Conservation (phyloP, 2,329 filamentous ascomycete genomes). For the Diaporthe batatas region DNA sequence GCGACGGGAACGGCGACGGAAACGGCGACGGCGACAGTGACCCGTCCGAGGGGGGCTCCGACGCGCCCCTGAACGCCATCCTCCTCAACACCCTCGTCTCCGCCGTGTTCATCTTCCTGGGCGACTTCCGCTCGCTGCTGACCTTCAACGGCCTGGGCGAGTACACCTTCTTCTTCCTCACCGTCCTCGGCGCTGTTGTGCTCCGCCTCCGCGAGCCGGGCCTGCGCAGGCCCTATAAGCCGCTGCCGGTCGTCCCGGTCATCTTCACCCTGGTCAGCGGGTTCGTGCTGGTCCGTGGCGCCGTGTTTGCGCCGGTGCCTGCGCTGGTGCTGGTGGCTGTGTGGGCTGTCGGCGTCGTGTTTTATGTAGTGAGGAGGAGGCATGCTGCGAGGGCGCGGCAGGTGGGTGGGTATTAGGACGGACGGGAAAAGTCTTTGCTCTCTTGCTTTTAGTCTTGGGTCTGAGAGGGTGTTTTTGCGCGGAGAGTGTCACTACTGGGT, state of each 20-base stretch:
- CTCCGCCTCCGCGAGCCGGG: conserved; percentile 68
- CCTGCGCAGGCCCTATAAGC: conserved; percentile 68
- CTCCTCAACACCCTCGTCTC: conserved; percentile 63
- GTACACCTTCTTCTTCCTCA: conserved; percentile 75
- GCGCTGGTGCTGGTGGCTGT: conserved; percentile 65
- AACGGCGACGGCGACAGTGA: conserved; percentile 31
- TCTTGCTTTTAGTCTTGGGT: too few species aligned
- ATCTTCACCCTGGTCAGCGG: conserved; percentile 70
- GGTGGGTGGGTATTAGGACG: not conserved
- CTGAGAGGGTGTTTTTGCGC: too few species aligned
- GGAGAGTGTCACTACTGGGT: too few species aligned
- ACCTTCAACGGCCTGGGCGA: conserved; percentile 72
- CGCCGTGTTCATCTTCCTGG: conserved; percentile 70
- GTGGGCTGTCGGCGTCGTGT: conserved; percentile 62
- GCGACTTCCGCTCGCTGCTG: conserved; percentile 71
- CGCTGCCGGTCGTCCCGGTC: conserved; percentile 62
- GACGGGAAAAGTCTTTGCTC: not conserved
- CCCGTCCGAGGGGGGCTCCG: conserved; percentile 48
- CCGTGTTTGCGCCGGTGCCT: conserved; percentile 69
- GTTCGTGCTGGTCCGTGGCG: conserved; percentile 70
- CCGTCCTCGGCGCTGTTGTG: conserved; percentile 69
- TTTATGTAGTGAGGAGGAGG: conserved; percentile 52
- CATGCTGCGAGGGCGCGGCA: conserved; percentile 2
- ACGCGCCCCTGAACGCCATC: conserved; percentile 68
- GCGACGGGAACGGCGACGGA: conserved; percentile 20